These are phyloP conservation scores for Rosa lucieae DNA, from an alignment of 306 rosid genomes.

Conservation along the genomic window DNA sequence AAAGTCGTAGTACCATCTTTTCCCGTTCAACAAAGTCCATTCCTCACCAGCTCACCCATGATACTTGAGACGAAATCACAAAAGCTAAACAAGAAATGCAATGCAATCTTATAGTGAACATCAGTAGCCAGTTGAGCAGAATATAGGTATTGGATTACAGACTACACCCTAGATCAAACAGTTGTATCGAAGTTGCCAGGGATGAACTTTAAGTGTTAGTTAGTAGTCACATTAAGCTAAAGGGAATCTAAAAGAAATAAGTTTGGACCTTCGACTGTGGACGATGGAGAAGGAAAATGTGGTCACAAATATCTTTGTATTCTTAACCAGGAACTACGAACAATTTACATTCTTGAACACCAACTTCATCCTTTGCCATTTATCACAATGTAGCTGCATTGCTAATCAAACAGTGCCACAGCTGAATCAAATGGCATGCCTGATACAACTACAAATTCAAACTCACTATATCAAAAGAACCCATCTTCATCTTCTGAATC, in stretches of 20 bases:
- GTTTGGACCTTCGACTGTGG: constrained; percentile 21
- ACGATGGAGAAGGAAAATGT: constrained; percentile 5
- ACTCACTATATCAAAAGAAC: constrained; percentile 34
- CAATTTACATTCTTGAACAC: constrained; percentile 4
- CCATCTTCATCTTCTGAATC: constrained; percentile 39
- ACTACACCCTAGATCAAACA: background rate
- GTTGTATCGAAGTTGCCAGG: background rate
- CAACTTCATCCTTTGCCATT: constrained; percentile 1
- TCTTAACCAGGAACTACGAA: background rate
- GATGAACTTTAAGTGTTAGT: background rate
- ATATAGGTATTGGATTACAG: background rate
- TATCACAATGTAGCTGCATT: background rate
- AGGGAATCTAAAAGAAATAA: background rate
- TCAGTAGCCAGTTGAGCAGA: background rate
- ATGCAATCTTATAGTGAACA: background rate
- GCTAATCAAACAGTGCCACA: constrained; percentile 8
- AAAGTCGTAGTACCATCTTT: no score
- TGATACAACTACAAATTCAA: constrained; percentile 2
- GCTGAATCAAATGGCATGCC: constrained; percentile 7
- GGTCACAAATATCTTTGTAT: background rate
- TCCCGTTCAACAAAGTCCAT: no score
- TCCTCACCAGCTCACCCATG: no score
- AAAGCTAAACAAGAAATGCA: background rate
- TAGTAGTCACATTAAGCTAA: background rate
- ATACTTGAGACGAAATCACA: background rate